Percentiles rank a stretch among this genome's conserved stretches.
phyloP scores from a whole-genome alignment of 2,329 filamentous ascomycete species.

The Epichloe hybrida region DNA sequence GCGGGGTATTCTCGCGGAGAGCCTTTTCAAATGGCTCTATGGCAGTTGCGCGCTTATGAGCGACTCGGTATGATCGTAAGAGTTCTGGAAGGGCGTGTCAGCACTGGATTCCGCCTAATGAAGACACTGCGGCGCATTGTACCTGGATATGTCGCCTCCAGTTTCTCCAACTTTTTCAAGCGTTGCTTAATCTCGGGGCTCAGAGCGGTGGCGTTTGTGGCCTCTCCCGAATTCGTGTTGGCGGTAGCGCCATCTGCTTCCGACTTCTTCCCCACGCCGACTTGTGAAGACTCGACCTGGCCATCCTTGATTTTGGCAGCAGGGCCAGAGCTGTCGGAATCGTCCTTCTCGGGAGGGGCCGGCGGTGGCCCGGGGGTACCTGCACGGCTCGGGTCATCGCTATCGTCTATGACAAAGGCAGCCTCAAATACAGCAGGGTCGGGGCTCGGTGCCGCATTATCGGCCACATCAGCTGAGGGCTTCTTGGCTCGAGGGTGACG shows the following conservation, averaged over 20 bases:
- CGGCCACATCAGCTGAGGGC: constrained; percentile 20
- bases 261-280: constrained; percentile 5
- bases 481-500: constrained; percentile 27
- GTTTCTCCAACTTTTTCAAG: constrained; percentile 74
- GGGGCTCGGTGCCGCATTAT: constrained; percentile 37
- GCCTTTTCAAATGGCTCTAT: constrained; percentile 91
- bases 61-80: constrained; percentile 79
- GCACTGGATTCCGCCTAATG: neutral
- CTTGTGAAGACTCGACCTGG: constrained; percentile 12
- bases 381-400: constrained; percentile 52
- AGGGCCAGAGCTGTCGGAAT: constrained; percentile 9
- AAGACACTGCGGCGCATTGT: constrained; percentile 10
- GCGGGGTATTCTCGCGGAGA: constrained; percentile 80
- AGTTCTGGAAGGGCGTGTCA: constrained; percentile 44
- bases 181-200: constrained; percentile 62
- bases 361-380: constrained; percentile 38
- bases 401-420: constrained; percentile 76
- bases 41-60: constrained; percentile 70
- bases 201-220: constrained; percentile 34
- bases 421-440: constrained; percentile 82
- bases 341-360: constrained; percentile 23
- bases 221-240: neutral
- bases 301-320: constrained; percentile 7
- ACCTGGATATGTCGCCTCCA: constrained; percentile 82
- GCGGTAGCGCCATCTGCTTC: constrained; percentile 3